Evolutionary conservation across 441 rosid genomes (phyloP), one percentile per base, ranked within the genome.

Genomic region (Geranium incanum): DNA sequence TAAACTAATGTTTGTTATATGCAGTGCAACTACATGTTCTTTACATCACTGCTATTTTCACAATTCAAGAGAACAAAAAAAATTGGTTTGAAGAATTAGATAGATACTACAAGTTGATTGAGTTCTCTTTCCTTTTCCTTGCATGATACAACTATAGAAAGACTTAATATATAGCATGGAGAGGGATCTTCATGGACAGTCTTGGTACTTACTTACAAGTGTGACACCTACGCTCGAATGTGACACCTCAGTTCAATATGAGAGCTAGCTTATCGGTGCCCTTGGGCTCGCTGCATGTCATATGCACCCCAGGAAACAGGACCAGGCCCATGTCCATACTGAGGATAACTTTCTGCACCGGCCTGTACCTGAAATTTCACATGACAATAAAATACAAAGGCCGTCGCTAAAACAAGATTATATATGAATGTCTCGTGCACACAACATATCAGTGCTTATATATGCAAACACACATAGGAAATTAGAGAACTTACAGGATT

Each of bases 331-430:
- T 13, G 62, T 82, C 90, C 98, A 73, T 85, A 91, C 38, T 86
- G 96, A 67, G 95, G 86, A 80, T 84, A 94, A 78, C 82, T 86
- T 82, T 84, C 95, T 71, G 81, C 81, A 68, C 88, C 87, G 68
- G 81, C 81, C 48, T 82, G 97, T 73, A 78, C 82, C 91, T 87
- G 62, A 74, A 76, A 68, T 71, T 71, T 6, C 38, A 21, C 16
- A 52, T 37, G 21, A 69, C 15, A 57, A 48, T 66, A 36, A 39
- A 55, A 12, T 5, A 72, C 66, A 19, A 0, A 38, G 6, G 50
- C 57, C 41, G 23, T 45, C 43, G 8, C 3, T 1, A 65, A 72
- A 65, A 55, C 12, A 52, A 41, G 59, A 21, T 8, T 50, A 11
- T 21, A 11, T 21, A 33, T 11, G 65, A 2, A 21, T 21, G 52